Evolutionary conservation across 2,329 filamentous ascomycete genomes (phyloP), one percentile per base, ranked within the genome.

Genomic region (Fusarium longipes): DNA sequence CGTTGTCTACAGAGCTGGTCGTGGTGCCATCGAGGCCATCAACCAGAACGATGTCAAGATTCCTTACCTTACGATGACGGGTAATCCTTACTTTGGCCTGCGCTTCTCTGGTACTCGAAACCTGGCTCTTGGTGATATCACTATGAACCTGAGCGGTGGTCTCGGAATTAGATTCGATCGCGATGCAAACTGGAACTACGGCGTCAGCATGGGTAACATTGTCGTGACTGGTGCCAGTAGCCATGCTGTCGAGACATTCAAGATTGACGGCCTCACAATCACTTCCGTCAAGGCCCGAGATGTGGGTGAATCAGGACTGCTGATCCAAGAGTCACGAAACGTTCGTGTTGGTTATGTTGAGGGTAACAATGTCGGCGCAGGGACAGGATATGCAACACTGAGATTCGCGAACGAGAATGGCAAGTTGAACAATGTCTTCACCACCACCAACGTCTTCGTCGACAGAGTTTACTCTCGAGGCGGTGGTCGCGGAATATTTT

Each of bases 181-280:
- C 30, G 86, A 87, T 74, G 65, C 75, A 5, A 82, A 84, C 6
- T 78, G 80, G 32, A 87, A 85, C 75, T 77, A 75, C 17, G 84
- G 86, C 63, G 85, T 87, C 9, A 80, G 76, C 29, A 87, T 87
- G 80, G 84, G 80, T 52, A 77, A 75, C 30, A 82, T 87, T 65
- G 80, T 65, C 8, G 83, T 87, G 24, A 85, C 79, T 0, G 84
- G 85, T 5, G 84, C 85, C 9, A 77, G 82, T 8, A 85, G 82
- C 70, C 86, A 88, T 70, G 84, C 84, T 4, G 83, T 88, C 32
- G 86, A 88, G 75, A 85, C 83, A 0, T 87, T 84, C 83, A 87
- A 87, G 73, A 87, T 87, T 39, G 81, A 87, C 64, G 82, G 83
- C 12, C 79, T 88, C 4, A 78, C 73, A 1, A 83, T 88, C 68